Percentiles rank a stretch among this genome's conserved stretches.
phyloP scores from a whole-genome alignment of 202 grass and related monocot species.

The Sporobolus alterniflorus region DNA sequence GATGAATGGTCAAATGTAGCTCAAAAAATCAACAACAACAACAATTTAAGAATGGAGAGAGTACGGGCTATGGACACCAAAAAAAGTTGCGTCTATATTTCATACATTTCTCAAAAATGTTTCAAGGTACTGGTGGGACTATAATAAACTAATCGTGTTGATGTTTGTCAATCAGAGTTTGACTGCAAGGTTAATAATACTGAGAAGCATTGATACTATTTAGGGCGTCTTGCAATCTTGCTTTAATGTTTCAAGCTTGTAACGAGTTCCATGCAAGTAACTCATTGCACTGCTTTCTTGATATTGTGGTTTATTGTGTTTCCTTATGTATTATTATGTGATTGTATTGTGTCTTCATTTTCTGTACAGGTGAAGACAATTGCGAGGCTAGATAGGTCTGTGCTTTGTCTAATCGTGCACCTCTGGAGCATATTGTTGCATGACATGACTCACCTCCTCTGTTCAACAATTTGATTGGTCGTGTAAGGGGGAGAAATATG shows the following conservation, averaged over 20 bases:
- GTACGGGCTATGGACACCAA: not conserved
- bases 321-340: slow-evolving; percentile 13
- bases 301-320: slow-evolving; percentile 1
- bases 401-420: not conserved
- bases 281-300: slow-evolving; percentile 5
- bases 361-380: slow-evolving; percentile 11
- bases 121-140: not conserved
- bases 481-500: slow-evolving; percentile 22
- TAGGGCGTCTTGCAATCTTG: slow-evolving; percentile 10
- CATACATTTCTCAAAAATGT: not conserved
- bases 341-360: slow-evolving; percentile 22
- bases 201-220: slow-evolving; percentile 5
- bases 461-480: not conserved
- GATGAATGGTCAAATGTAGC: no score
- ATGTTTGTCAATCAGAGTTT: not conserved
- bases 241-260: slow-evolving; percentile 20
- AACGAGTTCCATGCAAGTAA: not conserved
- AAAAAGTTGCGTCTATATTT: not conserved
- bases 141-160: not conserved
- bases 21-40: no score
- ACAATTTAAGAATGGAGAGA: no score
- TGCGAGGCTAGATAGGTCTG: slow-evolving; percentile 16
- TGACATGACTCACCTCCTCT: not conserved
- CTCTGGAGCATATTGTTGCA: not conserved
- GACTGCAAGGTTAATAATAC: slow-evolving; percentile 1